Evolutionary conservation across 306 rosid species (phyloP).

Genomic region (Gynostemma pentaphyllum): DNA sequence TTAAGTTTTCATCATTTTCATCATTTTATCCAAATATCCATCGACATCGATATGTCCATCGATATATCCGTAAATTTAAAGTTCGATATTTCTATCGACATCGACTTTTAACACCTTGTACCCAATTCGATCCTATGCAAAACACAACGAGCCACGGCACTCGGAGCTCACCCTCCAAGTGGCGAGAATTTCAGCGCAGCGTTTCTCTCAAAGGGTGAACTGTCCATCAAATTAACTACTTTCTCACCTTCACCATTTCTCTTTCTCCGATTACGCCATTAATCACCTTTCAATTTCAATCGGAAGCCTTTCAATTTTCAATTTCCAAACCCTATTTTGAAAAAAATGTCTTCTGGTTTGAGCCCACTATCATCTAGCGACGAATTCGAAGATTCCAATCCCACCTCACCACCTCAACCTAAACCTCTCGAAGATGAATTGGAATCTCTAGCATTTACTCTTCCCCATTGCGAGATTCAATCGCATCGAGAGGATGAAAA

Average conservation of each 20-base stretch:
- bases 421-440: constrained; percentile 28
- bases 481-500: constrained; percentile 16
- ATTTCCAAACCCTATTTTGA: background rate
- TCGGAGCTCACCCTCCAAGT: constrained; percentile 1
- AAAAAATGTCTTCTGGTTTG: constrained; percentile 30
- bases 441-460: constrained; percentile 35
- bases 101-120: no score
- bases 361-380: constrained; percentile 26
- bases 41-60: no score
- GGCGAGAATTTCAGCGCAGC: background rate
- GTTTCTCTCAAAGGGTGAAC: background rate
- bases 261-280: background rate
- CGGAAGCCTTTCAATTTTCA: background rate
- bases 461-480: constrained; percentile 20
- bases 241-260: background rate
- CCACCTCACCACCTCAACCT: constrained; percentile 5
- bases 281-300: no score
- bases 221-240: background rate
- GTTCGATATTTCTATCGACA: no score
- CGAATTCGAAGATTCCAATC: constrained; percentile 19
- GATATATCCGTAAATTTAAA: no score
- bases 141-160: background rate
- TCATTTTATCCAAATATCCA: no score
- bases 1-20: no score
- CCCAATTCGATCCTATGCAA: background rate